A percentile compares a stretch with the other conserved stretches of the same genome.
These are phyloP conservation scores for Skeletonema potamos DNA, from an alignment of 108 stramenopile species.

Conservation along the genomic window DNA sequence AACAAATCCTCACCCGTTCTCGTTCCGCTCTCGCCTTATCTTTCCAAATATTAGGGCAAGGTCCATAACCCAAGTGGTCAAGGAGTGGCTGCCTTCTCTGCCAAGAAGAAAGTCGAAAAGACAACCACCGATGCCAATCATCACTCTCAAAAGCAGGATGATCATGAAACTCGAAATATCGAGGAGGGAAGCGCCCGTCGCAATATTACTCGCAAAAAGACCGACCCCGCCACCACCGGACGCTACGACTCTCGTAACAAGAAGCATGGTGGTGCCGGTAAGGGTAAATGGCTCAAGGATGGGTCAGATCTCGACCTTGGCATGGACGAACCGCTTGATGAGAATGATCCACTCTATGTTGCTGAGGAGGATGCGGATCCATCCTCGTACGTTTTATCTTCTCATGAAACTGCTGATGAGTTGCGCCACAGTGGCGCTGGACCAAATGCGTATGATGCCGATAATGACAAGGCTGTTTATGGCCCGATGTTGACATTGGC, in stretches of 20 bases:
- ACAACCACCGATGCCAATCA: constrained; percentile 10
- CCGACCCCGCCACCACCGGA: constrained; percentile 54
- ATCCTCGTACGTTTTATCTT: constrained; percentile 55
- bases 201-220: constrained; percentile 85
- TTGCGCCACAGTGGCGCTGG: constrained; percentile 34
- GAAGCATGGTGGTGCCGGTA: constrained; percentile 82
- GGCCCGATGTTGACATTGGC: constrained; percentile 79
- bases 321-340: constrained; percentile 48
- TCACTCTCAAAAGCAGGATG: constrained; percentile 9
- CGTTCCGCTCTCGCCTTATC: neutral
- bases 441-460: constrained; percentile 45
- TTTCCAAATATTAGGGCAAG: constrained; percentile 69
- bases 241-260: constrained; percentile 72
- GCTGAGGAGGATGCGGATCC: constrained; percentile 65
- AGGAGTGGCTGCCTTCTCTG: constrained; percentile 71
- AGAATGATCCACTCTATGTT: constrained; percentile 79
- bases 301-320: constrained; percentile 28
- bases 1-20: no score
- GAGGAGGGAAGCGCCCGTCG: constrained; percentile 75
- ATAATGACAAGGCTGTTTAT: constrained; percentile 58
- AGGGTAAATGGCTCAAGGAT: constrained; percentile 68
- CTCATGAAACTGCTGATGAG: constrained; percentile 8
- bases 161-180: constrained; percentile 63
- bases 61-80: constrained; percentile 83
- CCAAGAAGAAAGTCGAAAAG: constrained; percentile 53